These are phyloP conservation scores for Eimeria falciformis DNA, from an alignment of 169 alveolate genomes.

Conservation along the genomic window DNA sequence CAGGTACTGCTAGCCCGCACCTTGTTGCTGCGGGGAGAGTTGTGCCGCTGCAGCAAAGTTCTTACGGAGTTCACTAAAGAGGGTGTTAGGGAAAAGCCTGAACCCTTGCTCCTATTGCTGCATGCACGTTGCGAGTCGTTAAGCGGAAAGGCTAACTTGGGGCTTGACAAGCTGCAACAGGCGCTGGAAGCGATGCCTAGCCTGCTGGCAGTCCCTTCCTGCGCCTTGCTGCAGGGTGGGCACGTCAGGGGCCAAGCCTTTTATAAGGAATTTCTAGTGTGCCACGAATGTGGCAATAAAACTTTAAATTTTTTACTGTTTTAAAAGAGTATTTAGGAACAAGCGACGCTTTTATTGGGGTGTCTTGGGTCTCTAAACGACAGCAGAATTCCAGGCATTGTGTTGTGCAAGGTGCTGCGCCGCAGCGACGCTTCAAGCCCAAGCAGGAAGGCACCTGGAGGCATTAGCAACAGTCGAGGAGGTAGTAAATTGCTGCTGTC, in stretches of 20 bases:
- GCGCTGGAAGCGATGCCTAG: constrained; percentile 16
- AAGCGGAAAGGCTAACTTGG: background rate
- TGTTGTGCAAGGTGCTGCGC: background rate
- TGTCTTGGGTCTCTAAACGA: no score
- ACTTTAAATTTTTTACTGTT: no score
- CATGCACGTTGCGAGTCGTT: constrained; percentile 24
- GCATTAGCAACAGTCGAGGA: background rate
- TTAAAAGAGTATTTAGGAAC: no score
- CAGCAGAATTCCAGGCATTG: no score
- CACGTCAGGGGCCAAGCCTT: background rate
- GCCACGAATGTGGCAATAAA: no score
- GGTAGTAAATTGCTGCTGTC: background rate
- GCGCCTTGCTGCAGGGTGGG: constrained; percentile 35
- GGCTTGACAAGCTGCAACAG: constrained; percentile 12
- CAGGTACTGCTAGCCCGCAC: constrained; percentile 43
- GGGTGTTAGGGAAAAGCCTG: background rate
- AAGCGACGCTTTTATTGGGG: no score
- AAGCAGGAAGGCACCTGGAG: background rate
- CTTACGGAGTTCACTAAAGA: background rate
- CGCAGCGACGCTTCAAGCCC: constrained; percentile 38
- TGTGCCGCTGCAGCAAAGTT: background rate
- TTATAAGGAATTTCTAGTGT: no score
- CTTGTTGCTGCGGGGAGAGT: constrained; percentile 17
- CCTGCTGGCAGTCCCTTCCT: constrained; percentile 13
- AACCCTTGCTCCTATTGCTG: constrained; percentile 35